Evolutionary conservation across 2,329 filamentous ascomycete species (phyloP), one percentile per base, ranked within the genome.

Genomic region (Cercospora brassicicola): DNA sequence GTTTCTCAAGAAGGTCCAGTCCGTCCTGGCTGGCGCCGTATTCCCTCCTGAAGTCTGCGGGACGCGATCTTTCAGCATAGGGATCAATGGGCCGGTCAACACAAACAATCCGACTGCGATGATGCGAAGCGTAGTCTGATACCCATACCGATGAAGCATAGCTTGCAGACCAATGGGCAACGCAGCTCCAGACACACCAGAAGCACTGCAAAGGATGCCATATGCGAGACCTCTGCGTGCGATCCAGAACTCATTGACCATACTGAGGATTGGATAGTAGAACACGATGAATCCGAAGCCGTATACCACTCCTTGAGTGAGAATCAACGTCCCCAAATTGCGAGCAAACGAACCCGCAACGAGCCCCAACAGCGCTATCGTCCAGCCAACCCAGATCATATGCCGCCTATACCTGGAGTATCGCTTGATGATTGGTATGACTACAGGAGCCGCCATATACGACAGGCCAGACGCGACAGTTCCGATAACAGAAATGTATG

Each of bases 401-500:
- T 75, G 39, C 72, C 77, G 36, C 79, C 84, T 72, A 78, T 85
- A 68, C 80, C 76, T 59, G 77, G 81, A 68, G 66, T 73, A 79
- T 2, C 73, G 73, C 42, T 73, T 74, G 28, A 84, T 81, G 31
- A 85, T 62, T 31, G 79, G 79, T 73, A 87, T 84, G 51, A 83
- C 78, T 4, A 88, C 65, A 0, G 86, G 84, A 9, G 81, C 79
- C 18, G 82, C 81, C 18, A 89, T 79, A 72, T 88, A 89, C 79
- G 87, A 69, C 72, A 68, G 76, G 82, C 86, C 86, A 86, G 76
- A 86, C 3, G 88, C 83, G 65, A 85, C 87, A 1, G 89, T 91
- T 0, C 90, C 90, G 64, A 92, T 87, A 13, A 88, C 81, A 31
- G 89, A 84, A 60, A 91, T 87, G 30, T 82, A 81, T 0, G 83